A percentile compares a stretch with the other conserved stretches of the same genome.
Conservation (phyloP, 2,329 filamentous ascomycete genomes). For the Colletotrichum plurivorum region DNA sequence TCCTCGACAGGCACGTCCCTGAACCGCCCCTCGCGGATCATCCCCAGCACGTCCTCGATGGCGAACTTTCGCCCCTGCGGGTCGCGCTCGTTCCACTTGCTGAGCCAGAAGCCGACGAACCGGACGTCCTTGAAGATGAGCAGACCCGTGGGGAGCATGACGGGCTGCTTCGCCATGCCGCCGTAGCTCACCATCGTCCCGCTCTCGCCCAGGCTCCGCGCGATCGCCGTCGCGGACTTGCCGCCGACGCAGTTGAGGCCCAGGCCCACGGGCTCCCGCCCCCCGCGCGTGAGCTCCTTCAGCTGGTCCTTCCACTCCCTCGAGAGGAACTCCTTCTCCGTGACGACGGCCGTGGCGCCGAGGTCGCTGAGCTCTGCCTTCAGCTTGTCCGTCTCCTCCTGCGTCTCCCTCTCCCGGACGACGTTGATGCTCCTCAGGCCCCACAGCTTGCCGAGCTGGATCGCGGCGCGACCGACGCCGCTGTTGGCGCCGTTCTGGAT, state of each 20-base stretch:
- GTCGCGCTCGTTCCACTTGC: conserved; percentile 85
- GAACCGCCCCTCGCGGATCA: conserved; percentile 84
- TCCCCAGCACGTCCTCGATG: conserved; percentile 85
- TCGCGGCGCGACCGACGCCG: conserved; percentile 90
- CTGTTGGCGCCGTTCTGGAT: conserved; percentile 98
- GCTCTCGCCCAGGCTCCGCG: conserved; percentile 78
- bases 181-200: conserved; percentile 93
- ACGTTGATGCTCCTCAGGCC: conserved; percentile 93
- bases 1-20: conserved; percentile 86
- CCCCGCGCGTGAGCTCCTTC: conserved; percentile 77
- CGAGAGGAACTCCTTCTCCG: conserved; percentile 67
- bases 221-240: conserved; percentile 83
- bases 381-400: conserved; percentile 74
- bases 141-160: conserved; percentile 84
- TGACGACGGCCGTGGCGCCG: conserved; percentile 70
- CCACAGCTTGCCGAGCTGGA: conserved; percentile 89
- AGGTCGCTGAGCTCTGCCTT: conserved; percentile 66
- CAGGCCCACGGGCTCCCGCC: conserved; percentile 79
- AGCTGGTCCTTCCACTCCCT: conserved; percentile 74
- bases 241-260: conserved; percentile 96
- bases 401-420: conserved; percentile 78
- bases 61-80: conserved; percentile 81
- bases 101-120: conserved; percentile 96
- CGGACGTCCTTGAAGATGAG: conserved; percentile 94
- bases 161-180: conserved; percentile 91